Evolutionary conservation across 495 filamentous ascomycete genomes (phyloP), one percentile per base, ranked within the genome.

Genomic region (Darksidea phi): DNA sequence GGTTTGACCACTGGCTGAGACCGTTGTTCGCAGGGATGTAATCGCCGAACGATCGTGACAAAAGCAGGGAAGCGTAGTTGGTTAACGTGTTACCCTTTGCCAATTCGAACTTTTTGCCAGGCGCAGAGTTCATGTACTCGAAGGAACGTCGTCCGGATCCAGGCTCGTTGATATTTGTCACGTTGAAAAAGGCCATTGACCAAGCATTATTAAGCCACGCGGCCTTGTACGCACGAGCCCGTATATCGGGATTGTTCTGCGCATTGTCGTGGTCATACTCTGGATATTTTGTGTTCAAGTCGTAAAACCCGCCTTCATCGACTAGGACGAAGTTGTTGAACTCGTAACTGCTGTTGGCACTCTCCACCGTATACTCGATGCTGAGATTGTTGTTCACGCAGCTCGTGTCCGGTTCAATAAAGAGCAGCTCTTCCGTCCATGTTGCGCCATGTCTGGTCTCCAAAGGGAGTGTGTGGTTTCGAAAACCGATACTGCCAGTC

Each of bases 351-450:
- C 24, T 25, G n/a, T 50, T 21, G 1, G 15, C 36, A 0, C 20
- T 26, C 25, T 43, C 13, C 10, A 41, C 46, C 24, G 17, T 69
- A 49, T 70, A 78, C 38, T 79, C 72, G 7, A 80, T 24, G 5
- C 74, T 78, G 24, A 79, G 18, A 54, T 81, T 80, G 5, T 70
- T 72, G 36, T 77, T 54, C 4, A 80, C 77, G 56, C 79, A 81
- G 4, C 57, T 52, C 0, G 76, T 74, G 18, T 74, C 66, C 1
- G 77, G 78, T 66, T 78, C 74, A 48, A 80, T 63, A 63, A 79
- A 79, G 1, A 79, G 70, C 3, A 80, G 18, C 46, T 79, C 76
- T 56, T 81, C 78, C 2, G 55, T 41, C 78, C 79, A 80, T 2
- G 56, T 47, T 8, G 53, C 72, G 0, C 73, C 76, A 43, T 67